Conservation (phyloP, 306 rosid species). For the Dryas octopetala region DNA sequence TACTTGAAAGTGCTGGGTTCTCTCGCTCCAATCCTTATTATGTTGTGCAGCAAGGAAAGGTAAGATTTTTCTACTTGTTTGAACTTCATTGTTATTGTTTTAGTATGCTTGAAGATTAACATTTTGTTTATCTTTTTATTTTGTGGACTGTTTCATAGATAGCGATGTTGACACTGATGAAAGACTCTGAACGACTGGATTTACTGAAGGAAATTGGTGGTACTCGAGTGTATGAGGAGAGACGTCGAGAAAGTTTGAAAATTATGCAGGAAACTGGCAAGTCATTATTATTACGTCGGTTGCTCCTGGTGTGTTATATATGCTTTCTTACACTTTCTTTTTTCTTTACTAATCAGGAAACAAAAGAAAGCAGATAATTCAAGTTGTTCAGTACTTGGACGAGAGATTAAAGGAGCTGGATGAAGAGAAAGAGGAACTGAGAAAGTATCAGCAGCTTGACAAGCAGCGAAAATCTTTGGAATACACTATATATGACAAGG, state of each 20-base stretch:
- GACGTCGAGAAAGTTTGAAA: slow-evolving; percentile 95
- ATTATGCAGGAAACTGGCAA: slow-evolving; percentile 96
- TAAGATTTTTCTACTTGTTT: slow-evolving; percentile 34
- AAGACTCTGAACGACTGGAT: slow-evolving; percentile 92
- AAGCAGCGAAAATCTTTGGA: slow-evolving; percentile 89
- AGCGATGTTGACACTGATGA: slow-evolving; percentile 89
- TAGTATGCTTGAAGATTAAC: slow-evolving; percentile 5
- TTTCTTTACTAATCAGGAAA: slow-evolving; percentile 58
- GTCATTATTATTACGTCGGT: slow-evolving; percentile 23
- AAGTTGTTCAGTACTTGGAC: slow-evolving; percentile 95
- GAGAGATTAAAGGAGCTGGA: slow-evolving; percentile 93
- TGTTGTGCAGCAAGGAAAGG: slow-evolving; percentile 99
- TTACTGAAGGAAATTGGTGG: slow-evolving; percentile 98
- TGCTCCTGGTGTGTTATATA: slow-evolving; percentile 5
- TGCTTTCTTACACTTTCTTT: slow-evolving; percentile 14
- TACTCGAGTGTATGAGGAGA: slow-evolving; percentile 95
- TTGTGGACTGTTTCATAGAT: slow-evolving; percentile 50
- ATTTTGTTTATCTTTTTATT: slow-evolving; percentile 2
- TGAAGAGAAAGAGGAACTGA: slow-evolving; percentile 96
- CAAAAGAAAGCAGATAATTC: slow-evolving; percentile 90
- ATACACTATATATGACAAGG: slow-evolving; percentile 83
- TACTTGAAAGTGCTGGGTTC: slow-evolving; percentile 98
- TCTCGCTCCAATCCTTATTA: slow-evolving; percentile 99
- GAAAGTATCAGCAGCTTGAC: slow-evolving; percentile 91
- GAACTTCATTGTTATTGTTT: slow-evolving; percentile 19